Conservation (phyloP, 768 basidiomycete species). For the Hysterangium stoloniferum region DNA sequence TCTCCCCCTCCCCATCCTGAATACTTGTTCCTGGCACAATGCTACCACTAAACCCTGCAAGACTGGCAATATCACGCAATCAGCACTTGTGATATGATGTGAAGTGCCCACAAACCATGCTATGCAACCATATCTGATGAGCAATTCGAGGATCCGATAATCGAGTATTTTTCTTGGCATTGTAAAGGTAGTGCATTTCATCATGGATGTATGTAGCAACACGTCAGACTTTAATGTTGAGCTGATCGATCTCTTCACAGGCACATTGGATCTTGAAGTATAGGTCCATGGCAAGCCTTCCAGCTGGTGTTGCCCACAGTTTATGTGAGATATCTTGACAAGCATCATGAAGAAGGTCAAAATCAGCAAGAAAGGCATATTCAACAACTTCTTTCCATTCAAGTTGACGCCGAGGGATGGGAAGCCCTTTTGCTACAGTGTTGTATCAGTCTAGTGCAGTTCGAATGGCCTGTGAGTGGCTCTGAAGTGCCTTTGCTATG, state of each 20-base stretch:
- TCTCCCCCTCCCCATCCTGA: no score
- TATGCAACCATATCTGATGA: no score
- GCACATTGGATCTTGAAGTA: conserved; percentile 26
- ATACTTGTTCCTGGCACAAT: no score
- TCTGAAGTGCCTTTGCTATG: conserved; percentile 28
- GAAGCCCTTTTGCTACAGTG: conserved; percentile 15
- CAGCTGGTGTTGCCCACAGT: conserved; percentile 31
- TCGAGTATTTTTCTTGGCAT: no score
- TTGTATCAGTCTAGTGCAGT: conserved; percentile 29
- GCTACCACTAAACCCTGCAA: no score
- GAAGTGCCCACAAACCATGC: no score
- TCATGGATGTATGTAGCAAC: conserved; percentile 22
- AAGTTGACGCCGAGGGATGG: conserved; percentile 15
- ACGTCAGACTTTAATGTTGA: conserved; percentile 27
- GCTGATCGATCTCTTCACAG: conserved; percentile 23
- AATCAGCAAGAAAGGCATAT: conserved; percentile 19
- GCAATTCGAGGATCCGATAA: no score
- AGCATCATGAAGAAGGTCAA: conserved; percentile 26
- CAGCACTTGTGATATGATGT: no score
- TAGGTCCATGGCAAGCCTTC: conserved; percentile 24
- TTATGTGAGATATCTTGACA: conserved; percentile 21
- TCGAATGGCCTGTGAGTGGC: conserved; percentile 24
- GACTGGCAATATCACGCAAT: no score
- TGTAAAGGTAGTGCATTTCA: no score
- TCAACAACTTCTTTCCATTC: conserved; percentile 11